Percentiles rank a stretch among this genome's conserved stretches.
Evolutionary conservation across 2,329 filamentous ascomycete species (phyloP).

Genomic region (Penicillium sp.): DNA sequence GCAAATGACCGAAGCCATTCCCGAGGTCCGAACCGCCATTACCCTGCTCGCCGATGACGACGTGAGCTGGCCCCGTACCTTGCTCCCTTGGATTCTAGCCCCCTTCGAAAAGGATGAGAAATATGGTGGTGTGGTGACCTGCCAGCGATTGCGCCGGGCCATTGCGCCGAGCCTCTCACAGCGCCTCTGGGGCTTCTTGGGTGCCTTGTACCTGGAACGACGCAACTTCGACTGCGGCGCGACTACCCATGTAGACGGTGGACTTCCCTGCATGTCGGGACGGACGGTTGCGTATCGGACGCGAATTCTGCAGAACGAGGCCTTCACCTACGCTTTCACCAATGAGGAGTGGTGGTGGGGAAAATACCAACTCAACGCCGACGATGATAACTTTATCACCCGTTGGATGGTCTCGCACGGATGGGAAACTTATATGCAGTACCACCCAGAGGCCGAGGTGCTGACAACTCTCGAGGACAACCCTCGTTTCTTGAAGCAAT

Average conservation of each 20-base stretch:
- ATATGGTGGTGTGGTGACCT: constrained; percentile 89
- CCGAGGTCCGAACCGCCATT: constrained; percentile 76
- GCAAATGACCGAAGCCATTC: constrained; percentile 88
- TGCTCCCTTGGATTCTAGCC: constrained; percentile 87
- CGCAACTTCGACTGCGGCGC: constrained; percentile 97
- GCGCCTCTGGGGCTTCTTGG: constrained; percentile 81
- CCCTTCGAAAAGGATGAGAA: constrained; percentile 75
- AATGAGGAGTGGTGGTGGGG: constrained; percentile 79
- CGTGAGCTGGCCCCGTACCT: constrained; percentile 82
- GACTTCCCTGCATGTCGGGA: constrained; percentile 94
- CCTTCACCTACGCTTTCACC: constrained; percentile 85
- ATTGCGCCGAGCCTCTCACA: constrained; percentile 58
- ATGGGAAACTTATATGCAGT: constrained; percentile 95
- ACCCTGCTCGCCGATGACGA: constrained; percentile 95
- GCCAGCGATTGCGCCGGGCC: constrained; percentile 76
- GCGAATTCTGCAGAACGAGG: constrained; percentile 78
- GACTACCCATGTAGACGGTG: constrained; percentile 90
- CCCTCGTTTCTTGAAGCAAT: constrained; percentile 86
- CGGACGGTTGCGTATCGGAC: constrained; percentile 90
- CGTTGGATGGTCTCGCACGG: constrained; percentile 89
- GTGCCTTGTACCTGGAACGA: constrained; percentile 85
- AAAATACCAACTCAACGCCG: constrained; percentile 85
- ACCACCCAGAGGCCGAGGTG: constrained; percentile 84
- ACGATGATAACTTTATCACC: constrained; percentile 98
- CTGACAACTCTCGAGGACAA: constrained; percentile 91